Base-by-base conservation (phyloP, 2,329 filamentous ascomycete species). In the Dissoconium aciculare region DNA sequence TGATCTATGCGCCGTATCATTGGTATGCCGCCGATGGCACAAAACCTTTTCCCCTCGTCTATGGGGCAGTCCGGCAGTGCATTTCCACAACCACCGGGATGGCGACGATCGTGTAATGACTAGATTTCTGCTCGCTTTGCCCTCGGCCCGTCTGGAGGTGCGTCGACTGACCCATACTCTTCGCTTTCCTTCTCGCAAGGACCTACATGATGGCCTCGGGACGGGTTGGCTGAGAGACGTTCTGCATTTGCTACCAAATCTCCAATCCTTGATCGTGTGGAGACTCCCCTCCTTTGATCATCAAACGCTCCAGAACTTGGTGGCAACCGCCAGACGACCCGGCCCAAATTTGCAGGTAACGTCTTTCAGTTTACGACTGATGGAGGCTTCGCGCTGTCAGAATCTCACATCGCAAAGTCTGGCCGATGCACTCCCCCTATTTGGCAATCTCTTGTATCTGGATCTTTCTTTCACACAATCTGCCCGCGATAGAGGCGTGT, bases 251-350 rank as follows among this genome's bases (percentile, higher is more conserved):
- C 54, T 75, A 12, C 71, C 71, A 3, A 62, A 63, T 31, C 52
- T 75, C 11, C 71, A 74, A 41, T 69, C 66, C 1, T 51, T 75
- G 28, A 61, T 74, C 35, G 69, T 74, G 8, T 63, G 67, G 11
- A 62, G 60, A 16, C 50, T 74, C 28, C 67, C 69, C 0, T 74
- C 73, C 45, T 74, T 75, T 43, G 71, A 75, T 34, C 69, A 75
- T 45, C 62, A 63, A 36, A 59, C 67, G 11, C 58, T 74, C 32
- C 53, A 62, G 34, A 64, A 62, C 2, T 44, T 74, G 32, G 33
- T 29, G 5, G 17, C 36, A 2, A 35, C 35, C 13, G 19, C 30
- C 13, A 36, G 33, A n/a, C 60, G 55, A 31, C 38, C 40, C n/a
- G n/a, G 30, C 15, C 13, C 27, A 6, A 19, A 28, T 11, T 29